phyloP scores from a whole-genome alignment of 2,329 filamentous ascomycete species.

The Paraphoma chrysanthemicola region DNA sequence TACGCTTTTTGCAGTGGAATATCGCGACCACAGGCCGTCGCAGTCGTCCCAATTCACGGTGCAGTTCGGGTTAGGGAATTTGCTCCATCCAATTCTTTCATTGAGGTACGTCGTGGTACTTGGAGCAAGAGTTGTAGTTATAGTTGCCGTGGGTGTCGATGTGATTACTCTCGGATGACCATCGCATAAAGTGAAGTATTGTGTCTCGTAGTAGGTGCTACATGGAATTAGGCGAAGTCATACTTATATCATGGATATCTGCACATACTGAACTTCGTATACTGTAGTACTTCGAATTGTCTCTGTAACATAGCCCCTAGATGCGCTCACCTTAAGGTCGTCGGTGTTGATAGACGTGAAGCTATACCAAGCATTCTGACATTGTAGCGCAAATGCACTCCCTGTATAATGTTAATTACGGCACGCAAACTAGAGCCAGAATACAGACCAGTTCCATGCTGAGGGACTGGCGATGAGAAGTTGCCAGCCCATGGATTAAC shows the following conservation, averaged over 20 bases:
- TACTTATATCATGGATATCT: background rate
- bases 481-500: constrained; percentile 25
- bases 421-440: background rate
- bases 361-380: constrained; percentile 22
- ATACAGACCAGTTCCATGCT: constrained; percentile 15
- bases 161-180: constrained; percentile 24
- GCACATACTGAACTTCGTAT: constrained; percentile 11
- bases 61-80: constrained; percentile 14
- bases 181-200: constrained; percentile 22
- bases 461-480: constrained; percentile 13
- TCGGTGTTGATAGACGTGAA: constrained; percentile 15
- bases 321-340: constrained; percentile 8
- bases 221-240: background rate
- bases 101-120: constrained; percentile 17
- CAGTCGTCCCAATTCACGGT: constrained; percentile 22
- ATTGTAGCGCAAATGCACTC: constrained; percentile 19
- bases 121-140: constrained; percentile 12
- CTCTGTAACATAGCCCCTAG: constrained; percentile 4
- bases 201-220: constrained; percentile 17
- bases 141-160: constrained; percentile 16
- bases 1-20: constrained; percentile 18
- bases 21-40: constrained; percentile 17
- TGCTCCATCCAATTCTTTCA: constrained; percentile 2
- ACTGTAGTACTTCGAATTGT: constrained; percentile 18
- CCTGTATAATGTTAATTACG: constrained; percentile 4